phyloP scores from a whole-genome alignment of 371 early-diverging fungal species.

The Dipsacomyces acuminosporus region DNA sequence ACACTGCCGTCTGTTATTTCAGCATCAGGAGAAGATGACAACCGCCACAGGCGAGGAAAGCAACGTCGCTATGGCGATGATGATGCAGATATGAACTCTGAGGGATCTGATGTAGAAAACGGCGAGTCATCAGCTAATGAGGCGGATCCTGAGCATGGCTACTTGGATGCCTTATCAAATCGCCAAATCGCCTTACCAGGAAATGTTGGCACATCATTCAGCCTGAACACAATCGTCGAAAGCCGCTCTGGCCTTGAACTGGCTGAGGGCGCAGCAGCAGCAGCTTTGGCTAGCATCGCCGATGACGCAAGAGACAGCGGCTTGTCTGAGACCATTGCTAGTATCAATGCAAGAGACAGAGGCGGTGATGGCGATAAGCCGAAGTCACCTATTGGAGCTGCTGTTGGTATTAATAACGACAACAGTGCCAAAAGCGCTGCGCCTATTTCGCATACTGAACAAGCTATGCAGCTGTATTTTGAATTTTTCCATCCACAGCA shows the following conservation, averaged over 20 bases:
- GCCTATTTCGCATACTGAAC: slow-evolving; percentile 14
- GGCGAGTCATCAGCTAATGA: slow-evolving; percentile 14
- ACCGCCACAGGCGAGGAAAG: slow-evolving; percentile 4
- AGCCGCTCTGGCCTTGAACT: slow-evolving; percentile 7
- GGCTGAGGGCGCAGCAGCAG: slow-evolving; percentile 16
- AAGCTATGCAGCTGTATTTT: slow-evolving; percentile 28
- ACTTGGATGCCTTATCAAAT: slow-evolving; percentile 33
- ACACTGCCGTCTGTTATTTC: slow-evolving; percentile 5
- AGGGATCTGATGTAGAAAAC: slow-evolving; percentile 15
- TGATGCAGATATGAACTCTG: slow-evolving; percentile 9
- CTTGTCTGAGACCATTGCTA: not conserved
- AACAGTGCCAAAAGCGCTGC: not conserved
- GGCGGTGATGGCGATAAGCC: not conserved
- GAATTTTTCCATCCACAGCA: slow-evolving; percentile 39
- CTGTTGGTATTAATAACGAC: not conserved
- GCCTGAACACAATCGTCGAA: slow-evolving; percentile 13
- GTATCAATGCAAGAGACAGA: not conserved
- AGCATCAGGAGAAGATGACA: not conserved
- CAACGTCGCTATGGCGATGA: slow-evolving; percentile 8
- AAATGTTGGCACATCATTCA: slow-evolving; percentile 10
- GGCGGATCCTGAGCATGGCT: slow-evolving; percentile 4
- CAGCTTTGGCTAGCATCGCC: slow-evolving; percentile 10
- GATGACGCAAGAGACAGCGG: not conserved
- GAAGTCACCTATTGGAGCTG: too few relatives aligned
- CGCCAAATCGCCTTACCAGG: slow-evolving; percentile 43